Conservation (phyloP, 345 rosid species). For the Durio zibethinus region DNA sequence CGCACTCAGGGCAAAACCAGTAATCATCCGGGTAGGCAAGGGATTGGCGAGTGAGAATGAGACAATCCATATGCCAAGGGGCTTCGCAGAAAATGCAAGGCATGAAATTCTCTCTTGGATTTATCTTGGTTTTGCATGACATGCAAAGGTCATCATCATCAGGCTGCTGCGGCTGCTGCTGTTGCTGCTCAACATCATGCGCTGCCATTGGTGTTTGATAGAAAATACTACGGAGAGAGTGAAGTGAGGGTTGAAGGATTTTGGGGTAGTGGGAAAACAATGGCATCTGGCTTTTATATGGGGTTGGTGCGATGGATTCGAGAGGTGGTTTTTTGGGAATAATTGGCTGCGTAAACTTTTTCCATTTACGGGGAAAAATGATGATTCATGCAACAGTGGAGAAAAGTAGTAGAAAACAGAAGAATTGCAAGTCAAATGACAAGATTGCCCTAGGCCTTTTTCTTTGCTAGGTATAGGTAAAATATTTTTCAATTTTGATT, state of each 20-base stretch:
- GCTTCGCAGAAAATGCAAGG: slow-evolving; percentile 49
- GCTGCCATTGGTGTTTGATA: not conserved
- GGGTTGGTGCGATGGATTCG: no score
- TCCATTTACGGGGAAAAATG: not conserved
- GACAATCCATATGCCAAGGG: slow-evolving; percentile 71
- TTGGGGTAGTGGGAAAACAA: not conserved
- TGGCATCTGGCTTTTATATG: not conserved
- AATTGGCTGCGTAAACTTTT: not conserved
- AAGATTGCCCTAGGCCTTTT: not conserved
- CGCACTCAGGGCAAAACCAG: slow-evolving; percentile 70
- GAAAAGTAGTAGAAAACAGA: no score
- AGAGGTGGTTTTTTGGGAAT: not conserved
- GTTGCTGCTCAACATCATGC: not conserved
- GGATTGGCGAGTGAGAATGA: slow-evolving; percentile 36
- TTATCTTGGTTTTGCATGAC: slow-evolving; percentile 43
- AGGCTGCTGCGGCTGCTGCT: not conserved
- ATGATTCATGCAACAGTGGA: slow-evolving; percentile 5
- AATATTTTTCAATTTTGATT: not conserved
- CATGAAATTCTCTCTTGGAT: slow-evolving; percentile 33
- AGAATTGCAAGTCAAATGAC: no score
- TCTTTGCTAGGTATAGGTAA: not conserved
- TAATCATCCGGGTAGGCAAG: slow-evolving; percentile 24
- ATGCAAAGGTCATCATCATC: slow-evolving; percentile 33
- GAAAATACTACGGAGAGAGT: not conserved
- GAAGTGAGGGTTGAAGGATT: not conserved